Percentiles rank a stretch among this genome's conserved stretches.
Evolutionary conservation across 805 yeast species (phyloP).

Genomic region (Hanseniaspora vineae): DNA sequence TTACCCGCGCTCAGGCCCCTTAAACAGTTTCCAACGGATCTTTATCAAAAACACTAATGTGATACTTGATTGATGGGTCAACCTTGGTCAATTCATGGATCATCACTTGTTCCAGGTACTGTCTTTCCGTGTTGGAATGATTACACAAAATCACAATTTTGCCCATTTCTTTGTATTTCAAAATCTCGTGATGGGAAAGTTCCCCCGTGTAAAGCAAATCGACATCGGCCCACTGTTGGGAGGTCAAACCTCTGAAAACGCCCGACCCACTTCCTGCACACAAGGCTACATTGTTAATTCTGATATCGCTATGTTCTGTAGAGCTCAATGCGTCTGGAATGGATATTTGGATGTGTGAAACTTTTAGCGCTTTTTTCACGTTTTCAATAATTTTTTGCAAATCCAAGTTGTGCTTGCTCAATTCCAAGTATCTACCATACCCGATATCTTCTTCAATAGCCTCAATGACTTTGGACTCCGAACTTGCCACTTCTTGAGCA

Average conservation of each 20-base stretch:
- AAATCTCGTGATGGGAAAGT: slow-evolving; percentile 83
- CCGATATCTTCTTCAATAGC: slow-evolving; percentile 35
- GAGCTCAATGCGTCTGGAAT: slow-evolving; percentile 10
- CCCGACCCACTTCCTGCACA: slow-evolving; percentile 95
- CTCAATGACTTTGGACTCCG: slow-evolving; percentile 5
- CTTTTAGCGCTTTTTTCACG: slow-evolving; percentile 40
- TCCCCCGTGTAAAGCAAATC: slow-evolving; percentile 88
- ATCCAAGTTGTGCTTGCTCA: slow-evolving; percentile 23
- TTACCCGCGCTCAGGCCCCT: background rate
- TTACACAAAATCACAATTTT: slow-evolving; percentile 64
- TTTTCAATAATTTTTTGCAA: slow-evolving; percentile 33
- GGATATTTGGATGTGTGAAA: slow-evolving; percentile 55
- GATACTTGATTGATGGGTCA: background rate
- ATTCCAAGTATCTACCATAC: slow-evolving; percentile 65
- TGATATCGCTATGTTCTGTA: slow-evolving; percentile 11
- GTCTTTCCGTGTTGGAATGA: slow-evolving; percentile 89
- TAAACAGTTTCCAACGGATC: slow-evolving; percentile 11
- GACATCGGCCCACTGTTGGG: slow-evolving; percentile 30
- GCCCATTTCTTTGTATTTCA: slow-evolving; percentile 59
- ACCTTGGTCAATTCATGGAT: slow-evolving; percentile 18
- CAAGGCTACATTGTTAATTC: slow-evolving; percentile 51
- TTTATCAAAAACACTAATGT: slow-evolving; percentile 11
- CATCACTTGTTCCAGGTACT: slow-evolving; percentile 48
- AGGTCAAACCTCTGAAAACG: slow-evolving; percentile 50
- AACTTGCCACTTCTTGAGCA: too few species aligned